Base-by-base conservation (phyloP, 1,284 basidiomycete genomes). In the Gymnopus androsaceus region DNA sequence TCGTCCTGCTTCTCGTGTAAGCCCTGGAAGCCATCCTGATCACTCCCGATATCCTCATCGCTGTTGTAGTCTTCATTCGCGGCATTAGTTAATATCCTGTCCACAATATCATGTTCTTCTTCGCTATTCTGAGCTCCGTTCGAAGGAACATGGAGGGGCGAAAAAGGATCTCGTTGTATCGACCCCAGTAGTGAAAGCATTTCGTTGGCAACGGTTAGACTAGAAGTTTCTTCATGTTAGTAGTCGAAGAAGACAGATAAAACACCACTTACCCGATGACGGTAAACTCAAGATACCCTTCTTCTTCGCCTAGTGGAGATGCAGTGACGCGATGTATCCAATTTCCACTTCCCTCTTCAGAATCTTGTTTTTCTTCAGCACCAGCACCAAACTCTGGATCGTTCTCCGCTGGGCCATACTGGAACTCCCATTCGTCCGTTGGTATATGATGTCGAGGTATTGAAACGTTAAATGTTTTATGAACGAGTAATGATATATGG, bases 391-490 rank as follows among this genome's bases (percentile, higher is more conserved):
- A 86, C 65, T 89, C 85, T 3, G 88, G 85, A 59, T 92, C 88
- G 62, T 88, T 88, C 65, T 88, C 87, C 15, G 83, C 82, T 0
- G 88, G 78, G 3, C 86, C 90, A 60, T 94, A 87, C 67, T 97
- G 92, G 65, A 96, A 98, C 60, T 88, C 83, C 86, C 90, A 98
- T 51, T 83, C 73, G 46, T 90, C 87, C 21, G 72, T 77, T 3
- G 87, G 92, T 66, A 99, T 93, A 71, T 99, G 96, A 66, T 92
- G 84, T 54, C 92, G 85, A 1, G 95, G 94, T 70, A 99, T 98
- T 7, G 94, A 95, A 14, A 94, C 93, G 71, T 99, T 99, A 80
- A 99, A 99, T 6, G 94, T 96, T 54, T 89, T 88, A 66, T 97
- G 93, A 4, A 98, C 80, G 51, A 99, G 88, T 11, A 99, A 78